phyloP scores from a whole-genome alignment of 164 flowering plant genomes.

The Litsea cubeba region DNA sequence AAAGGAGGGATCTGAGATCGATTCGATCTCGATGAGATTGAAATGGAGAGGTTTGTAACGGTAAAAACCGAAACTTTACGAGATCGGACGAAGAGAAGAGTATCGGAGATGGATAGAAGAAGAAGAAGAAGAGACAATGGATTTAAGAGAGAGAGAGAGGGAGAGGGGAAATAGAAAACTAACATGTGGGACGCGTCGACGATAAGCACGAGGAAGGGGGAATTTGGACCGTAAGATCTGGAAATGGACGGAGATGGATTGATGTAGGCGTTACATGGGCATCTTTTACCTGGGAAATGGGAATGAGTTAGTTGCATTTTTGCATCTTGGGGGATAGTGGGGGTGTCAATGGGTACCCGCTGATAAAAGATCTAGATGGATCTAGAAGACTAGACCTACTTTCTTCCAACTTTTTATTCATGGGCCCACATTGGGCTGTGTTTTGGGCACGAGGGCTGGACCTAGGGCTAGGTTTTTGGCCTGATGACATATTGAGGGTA shows the following conservation, averaged over 20 bases:
- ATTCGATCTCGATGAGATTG: background rate
- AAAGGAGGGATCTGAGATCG: background rate
- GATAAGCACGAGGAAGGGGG: conserved; percentile 8
- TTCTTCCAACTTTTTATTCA: too few relatives aligned
- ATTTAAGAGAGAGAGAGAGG: conserved; percentile 1
- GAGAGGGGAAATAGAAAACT: background rate
- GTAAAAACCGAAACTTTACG: background rate
- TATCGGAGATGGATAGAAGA: background rate
- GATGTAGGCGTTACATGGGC: background rate
- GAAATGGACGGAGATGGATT: conserved; percentile 1
- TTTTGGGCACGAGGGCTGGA: too few relatives aligned
- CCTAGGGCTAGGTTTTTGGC: too few relatives aligned
- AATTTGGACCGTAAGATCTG: conserved; percentile 7
- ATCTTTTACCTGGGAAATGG: too few relatives aligned
- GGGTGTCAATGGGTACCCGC: too few relatives aligned
- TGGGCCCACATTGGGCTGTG: too few relatives aligned
- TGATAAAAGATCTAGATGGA: too few relatives aligned
- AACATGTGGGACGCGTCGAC: conserved; percentile 7
- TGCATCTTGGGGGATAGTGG: too few relatives aligned
- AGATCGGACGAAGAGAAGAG: background rate
- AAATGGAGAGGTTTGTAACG: background rate
- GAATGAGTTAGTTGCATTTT: too few relatives aligned
- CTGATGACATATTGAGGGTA: too few relatives aligned
- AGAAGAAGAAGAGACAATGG: background rate
- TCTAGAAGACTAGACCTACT: too few relatives aligned